A percentile compares a stretch with the other conserved stretches of the same genome.
phyloP scores from a whole-genome alignment of 495 filamentous ascomycete species.

The Aspergillus leporis region DNA sequence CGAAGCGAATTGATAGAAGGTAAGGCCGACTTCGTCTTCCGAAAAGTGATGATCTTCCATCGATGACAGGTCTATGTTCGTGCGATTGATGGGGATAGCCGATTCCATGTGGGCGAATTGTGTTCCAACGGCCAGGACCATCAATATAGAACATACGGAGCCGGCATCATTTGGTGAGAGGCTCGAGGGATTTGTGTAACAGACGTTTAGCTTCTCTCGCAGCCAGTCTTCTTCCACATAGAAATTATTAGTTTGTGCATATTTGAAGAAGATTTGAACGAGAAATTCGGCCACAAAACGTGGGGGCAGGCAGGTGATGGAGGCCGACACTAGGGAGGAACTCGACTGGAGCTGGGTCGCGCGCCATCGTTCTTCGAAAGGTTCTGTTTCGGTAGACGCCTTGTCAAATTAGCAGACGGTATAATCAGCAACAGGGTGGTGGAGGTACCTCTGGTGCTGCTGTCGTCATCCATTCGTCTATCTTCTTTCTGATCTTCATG shows the following conservation, averaged over 20 bases:
- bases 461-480: constrained; percentile 50
- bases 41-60: constrained; percentile 47
- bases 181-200: constrained; percentile 44
- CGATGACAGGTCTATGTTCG: constrained; percentile 28
- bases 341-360: constrained; percentile 50
- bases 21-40: constrained; percentile 53
- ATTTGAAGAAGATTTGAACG: constrained; percentile 53
- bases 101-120: constrained; percentile 57
- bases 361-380: constrained; percentile 51
- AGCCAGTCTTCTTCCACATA: constrained; percentile 54
- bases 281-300: constrained; percentile 53
- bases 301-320: constrained; percentile 49
- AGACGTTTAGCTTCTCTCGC: constrained; percentile 42
- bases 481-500: constrained; percentile 50
- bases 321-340: constrained; percentile 39
- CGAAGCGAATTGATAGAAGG: constrained; percentile 52
- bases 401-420: constrained; percentile 20
- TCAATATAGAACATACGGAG: constrained; percentile 48
- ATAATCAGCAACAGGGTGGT: neutral
- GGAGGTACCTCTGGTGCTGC: constrained; percentile 42
- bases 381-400: constrained; percentile 43
- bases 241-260: constrained; percentile 54
- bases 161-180: constrained; percentile 48
- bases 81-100: constrained; percentile 40
- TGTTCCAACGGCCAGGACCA: constrained; percentile 54